Base-by-base conservation (phyloP, 805 yeast species). In the Cyberlindnera misumaiensis region DNA sequence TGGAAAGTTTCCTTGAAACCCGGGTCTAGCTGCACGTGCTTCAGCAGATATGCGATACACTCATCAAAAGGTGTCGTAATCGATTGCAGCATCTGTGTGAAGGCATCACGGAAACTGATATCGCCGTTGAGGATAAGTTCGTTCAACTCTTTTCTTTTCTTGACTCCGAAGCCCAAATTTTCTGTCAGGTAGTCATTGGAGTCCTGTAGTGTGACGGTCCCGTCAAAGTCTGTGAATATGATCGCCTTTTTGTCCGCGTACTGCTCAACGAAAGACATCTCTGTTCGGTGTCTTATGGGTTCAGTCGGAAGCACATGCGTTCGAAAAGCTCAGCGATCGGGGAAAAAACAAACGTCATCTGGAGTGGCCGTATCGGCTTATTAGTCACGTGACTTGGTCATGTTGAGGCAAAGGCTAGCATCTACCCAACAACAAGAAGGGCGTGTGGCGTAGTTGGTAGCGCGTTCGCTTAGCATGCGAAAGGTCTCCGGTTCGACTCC, bases 151-250 rank as follows among this genome's bases (percentile, higher is more conserved):
- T 68, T 63, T 50, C 98, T 75, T 46, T 71, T 70, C 20, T 69
- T 77, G 35, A 66, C 64, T 3, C 97, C 97, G 60, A 87, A 83
- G 4, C 99, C 99, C 16, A 83, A 67, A 51, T 75, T 76, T 59
- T 93, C 97, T 8, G 97, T 89, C 46, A 93, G 66, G 59, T 70
- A 83, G 61, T 93, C 97, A 60, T 93, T 93, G 43, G 96, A 84
- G 60, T 93, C 99, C 60, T 90, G 95, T 43, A 84, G 66, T 11
- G 98, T 93, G 47, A 93, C 93, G 2, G 98, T 93, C 22, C 99
- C 99, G 59, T 93, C 99, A 77, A 94, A 93, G 61, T 93, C 99
- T 31, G 97, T 84, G 68, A 93, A 93, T 31, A 93, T 83, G 53
- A 93, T 87, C 34, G 95, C 90, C 46, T 74, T 72, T 48, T 55